Conservation (phyloP, 345 rosid genomes). For the Eucalyptus tenuipes region DNA sequence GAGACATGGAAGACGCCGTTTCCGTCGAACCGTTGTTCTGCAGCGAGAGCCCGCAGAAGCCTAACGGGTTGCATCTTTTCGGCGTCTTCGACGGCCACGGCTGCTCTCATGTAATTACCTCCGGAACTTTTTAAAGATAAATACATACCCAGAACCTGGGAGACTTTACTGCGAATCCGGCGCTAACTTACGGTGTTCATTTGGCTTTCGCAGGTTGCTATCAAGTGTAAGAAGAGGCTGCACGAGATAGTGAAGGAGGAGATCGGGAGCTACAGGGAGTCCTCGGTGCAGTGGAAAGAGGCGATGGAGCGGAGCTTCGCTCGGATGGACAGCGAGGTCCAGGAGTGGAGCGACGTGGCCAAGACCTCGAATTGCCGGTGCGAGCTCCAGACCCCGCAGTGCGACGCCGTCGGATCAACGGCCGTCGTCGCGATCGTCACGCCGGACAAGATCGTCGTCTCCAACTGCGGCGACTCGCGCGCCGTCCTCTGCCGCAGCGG, state of each 20-base stretch:
- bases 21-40: constrained; percentile 37
- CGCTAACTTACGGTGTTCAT: background rate
- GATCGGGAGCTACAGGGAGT: background rate
- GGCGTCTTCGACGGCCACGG: constrained; percentile 98
- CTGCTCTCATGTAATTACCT: constrained; percentile 73
- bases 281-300: constrained; percentile 38
- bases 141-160: background rate
- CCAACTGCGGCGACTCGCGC: constrained; percentile 87
- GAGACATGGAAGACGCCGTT: constrained; percentile 97
- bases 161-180: background rate
- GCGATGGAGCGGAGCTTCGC: constrained; percentile 41
- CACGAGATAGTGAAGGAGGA: constrained; percentile 50
- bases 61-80: constrained; percentile 29
- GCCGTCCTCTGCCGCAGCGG: constrained; percentile 82
- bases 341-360: constrained; percentile 4
- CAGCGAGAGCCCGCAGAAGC: background rate
- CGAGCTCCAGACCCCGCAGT: constrained; percentile 64
- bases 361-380: constrained; percentile 37
- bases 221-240: constrained; percentile 45
- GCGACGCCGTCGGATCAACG: constrained; percentile 87
- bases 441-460: constrained; percentile 49
- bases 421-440: constrained; percentile 69
- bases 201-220: constrained; percentile 34
- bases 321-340: constrained; percentile 60
- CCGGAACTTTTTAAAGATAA: background rate